Conservation (phyloP, 768 basidiomycete species). For the Trametes punicea region DNA sequence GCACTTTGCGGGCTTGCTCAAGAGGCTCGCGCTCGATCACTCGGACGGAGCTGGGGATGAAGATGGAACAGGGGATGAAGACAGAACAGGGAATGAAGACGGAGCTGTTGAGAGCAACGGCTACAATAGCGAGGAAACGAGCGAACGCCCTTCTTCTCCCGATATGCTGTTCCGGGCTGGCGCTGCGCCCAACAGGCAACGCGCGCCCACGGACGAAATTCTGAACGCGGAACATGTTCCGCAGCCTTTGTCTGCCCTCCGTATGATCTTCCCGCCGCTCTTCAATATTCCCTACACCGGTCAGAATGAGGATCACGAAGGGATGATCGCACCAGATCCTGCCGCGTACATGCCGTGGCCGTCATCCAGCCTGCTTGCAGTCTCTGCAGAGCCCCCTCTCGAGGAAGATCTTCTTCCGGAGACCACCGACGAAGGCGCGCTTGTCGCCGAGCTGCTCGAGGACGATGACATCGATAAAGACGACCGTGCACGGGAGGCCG, state of each 20-base stretch:
- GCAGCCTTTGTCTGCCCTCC: constrained; percentile 24
- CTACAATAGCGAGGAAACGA: constrained; percentile 10
- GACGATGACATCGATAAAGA: constrained; percentile 40
- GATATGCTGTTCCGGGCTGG: neutral
- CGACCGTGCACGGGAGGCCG: constrained; percentile 31
- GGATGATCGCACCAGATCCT: constrained; percentile 6
- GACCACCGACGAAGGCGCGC: constrained; percentile 35
- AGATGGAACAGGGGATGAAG: no score
- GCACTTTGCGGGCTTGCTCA: constrained; percentile 40
- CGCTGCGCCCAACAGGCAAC: constrained; percentile 8
- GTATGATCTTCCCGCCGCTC: constrained; percentile 36
- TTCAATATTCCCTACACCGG: constrained; percentile 24
- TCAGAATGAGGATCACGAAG: neutral
- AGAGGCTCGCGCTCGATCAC: constrained; percentile 9
- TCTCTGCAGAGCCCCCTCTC: constrained; percentile 12
- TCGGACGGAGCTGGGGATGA: no score
- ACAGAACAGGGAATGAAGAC: constrained; percentile 15
- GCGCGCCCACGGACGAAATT: constrained; percentile 7
- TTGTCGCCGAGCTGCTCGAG: constrained; percentile 39
- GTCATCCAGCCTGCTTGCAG: neutral
- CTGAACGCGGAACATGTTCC: neutral
- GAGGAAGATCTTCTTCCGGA: constrained; percentile 30
- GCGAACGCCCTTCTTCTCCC: neutral
- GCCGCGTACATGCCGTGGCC: constrained; percentile 24
- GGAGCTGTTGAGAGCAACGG: constrained; percentile 13